These are phyloP conservation scores for Mortierella sp. DNA, from an alignment of 371 early-diverging fungal species.

Conservation along the genomic window DNA sequence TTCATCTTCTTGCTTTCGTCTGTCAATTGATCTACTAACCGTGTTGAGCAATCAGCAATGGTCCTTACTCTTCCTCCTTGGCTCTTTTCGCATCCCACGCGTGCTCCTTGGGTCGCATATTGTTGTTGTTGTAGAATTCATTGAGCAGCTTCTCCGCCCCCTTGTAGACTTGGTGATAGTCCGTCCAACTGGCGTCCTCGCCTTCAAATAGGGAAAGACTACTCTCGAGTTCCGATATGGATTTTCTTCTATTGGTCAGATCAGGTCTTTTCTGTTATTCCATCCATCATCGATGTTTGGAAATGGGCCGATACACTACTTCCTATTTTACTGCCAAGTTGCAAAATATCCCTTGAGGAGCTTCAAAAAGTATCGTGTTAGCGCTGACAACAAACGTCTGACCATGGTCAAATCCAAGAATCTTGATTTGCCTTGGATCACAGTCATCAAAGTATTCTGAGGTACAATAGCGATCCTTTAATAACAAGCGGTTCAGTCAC, in stretches of 20 bases:
- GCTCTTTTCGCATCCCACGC: constrained; percentile 18
- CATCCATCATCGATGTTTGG: constrained; percentile 10
- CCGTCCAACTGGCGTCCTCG: background rate
- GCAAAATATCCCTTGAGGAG: no score
- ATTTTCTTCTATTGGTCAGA: background rate
- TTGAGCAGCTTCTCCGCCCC: no score
- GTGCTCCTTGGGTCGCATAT: constrained; percentile 4
- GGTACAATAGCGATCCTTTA: no score
- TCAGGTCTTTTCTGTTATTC: background rate
- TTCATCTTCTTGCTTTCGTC: no score
- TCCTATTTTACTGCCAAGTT: constrained; percentile 22
- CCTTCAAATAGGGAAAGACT: constrained; percentile 4
- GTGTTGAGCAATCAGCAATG: background rate
- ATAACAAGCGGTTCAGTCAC: no score
- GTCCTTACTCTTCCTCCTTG: constrained; percentile 7
- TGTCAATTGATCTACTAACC: constrained; percentile 16
- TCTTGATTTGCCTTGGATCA: constrained; percentile 3
- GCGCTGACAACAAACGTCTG: constrained; percentile 23
- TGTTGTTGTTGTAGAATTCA: constrained; percentile 7
- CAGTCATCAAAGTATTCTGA: no score
- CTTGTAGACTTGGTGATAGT: background rate
- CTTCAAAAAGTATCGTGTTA: no score
- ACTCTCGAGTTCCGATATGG: no score
- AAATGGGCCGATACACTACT: constrained; percentile 8
- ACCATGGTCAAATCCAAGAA: constrained; percentile 14